Evolutionary conservation across 2,329 filamentous ascomycete species (phyloP), one percentile per base, ranked within the genome.

Genomic region (Penicillium sp.): DNA sequence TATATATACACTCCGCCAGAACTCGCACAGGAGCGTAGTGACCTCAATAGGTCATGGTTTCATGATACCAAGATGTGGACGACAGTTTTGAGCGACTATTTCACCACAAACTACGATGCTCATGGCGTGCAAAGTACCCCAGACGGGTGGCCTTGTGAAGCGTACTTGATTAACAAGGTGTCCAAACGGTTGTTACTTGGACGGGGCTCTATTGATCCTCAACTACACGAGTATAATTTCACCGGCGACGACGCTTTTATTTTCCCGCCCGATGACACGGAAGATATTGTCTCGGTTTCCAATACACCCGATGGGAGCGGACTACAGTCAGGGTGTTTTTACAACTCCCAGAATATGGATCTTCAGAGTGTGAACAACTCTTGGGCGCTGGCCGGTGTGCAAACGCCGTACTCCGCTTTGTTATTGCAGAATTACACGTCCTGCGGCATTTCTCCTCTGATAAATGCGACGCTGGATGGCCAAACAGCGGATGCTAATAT

Each of bases 111-210:
- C 8, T 64, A 68, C 26, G 62, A 72, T 42, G 48, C 62, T 11
- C 62, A 69, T 3, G 72, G 75, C 18, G 61, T 56, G n/a, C 70
- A 71, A 35, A 75, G 74, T 20, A 86, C 84, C 0, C 65, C 74
- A 0, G 77, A 85, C 68, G 85, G 85, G 11, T 88, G 85, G 85
- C 85, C 85, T 0, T 81, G 79, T n/a, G 80, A 83, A 61, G 76
- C 78, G 20, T 84, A 79, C 61, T 68, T 86, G 33, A 81, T 84
- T 61, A 76, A 86, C 46, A 72, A 75, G 1, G 71, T 77, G 47
- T 74, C 76, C n/a, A 78, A 78, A 61, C 75, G 85, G 30, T 62
- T 87, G 2, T 64, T 88, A 2, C 66, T 82, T 8, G 77, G 78
- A 38, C 84, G 82, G 65, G 84, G 84, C 1, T 72, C 66, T 0